Conservation (phyloP, 78 protist genomes). For the Capsaspora owczarzaki region DNA sequence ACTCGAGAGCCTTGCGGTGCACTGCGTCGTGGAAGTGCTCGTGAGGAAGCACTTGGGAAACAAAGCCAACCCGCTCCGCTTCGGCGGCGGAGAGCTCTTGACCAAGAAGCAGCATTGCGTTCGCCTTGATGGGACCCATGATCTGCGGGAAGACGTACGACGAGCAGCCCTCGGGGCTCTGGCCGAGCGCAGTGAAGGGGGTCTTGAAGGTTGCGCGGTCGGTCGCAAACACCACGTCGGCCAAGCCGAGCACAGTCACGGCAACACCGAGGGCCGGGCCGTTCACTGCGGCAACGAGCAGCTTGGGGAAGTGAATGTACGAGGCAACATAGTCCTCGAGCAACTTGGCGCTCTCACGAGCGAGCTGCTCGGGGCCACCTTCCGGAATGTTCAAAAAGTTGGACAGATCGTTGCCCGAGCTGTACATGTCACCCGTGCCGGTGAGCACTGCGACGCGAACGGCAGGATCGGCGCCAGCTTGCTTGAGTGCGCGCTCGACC, state of each 20-base stretch:
- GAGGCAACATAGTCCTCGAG: neutral
- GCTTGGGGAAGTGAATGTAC: constrained; percentile 15
- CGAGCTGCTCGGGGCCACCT: neutral
- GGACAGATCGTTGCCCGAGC: constrained; percentile 18
- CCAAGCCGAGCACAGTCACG: constrained; percentile 6
- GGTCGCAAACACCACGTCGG: neutral
- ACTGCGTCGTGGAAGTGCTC: neutral
- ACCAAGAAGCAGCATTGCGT: neutral
- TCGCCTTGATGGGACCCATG: neutral
- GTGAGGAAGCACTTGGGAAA: neutral
- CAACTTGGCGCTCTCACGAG: neutral
- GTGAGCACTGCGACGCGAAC: neutral
- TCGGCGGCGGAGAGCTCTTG: neutral
- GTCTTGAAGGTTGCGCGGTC: constrained; percentile 3
- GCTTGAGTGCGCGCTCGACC: neutral
- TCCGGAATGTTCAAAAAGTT: neutral
- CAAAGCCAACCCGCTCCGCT: neutral
- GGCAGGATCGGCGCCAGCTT: neutral
- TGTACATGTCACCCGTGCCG: constrained; percentile 29
- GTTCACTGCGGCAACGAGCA: constrained; percentile 26
- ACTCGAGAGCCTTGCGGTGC: neutral
- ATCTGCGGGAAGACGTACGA: constrained; percentile 9
- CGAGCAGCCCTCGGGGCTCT: constrained; percentile 36
- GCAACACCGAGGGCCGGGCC: constrained; percentile 32
- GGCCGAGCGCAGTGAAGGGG: constrained; percentile 12